A percentile compares a stretch with the other conserved stretches of the same genome.
These are phyloP conservation scores for Phialophora expanda DNA, from an alignment of 2,329 filamentous ascomycete genomes.

Conservation along the genomic window DNA sequence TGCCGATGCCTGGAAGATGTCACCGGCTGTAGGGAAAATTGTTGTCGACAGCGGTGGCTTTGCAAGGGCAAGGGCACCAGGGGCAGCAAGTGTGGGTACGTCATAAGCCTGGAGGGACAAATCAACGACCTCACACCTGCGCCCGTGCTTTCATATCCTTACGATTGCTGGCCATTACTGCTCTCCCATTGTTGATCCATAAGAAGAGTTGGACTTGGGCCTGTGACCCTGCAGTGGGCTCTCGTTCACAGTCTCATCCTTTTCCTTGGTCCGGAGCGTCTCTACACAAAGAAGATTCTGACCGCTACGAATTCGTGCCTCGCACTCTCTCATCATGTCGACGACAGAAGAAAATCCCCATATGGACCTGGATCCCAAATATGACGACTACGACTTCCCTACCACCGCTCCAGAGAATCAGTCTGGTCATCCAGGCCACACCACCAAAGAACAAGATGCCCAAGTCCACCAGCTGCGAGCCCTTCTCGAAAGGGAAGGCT, in stretches of 20 bases:
- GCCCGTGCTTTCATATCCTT: conserved; percentile 16
- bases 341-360: conserved; percentile 43
- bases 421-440: conserved; percentile 84
- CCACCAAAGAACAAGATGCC: conserved; percentile 84
- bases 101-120: conserved; percentile 14
- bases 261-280: conserved; percentile 1
- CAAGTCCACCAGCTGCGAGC: conserved; percentile 83
- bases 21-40: background rate
- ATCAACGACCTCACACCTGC: conserved; percentile 15
- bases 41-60: background rate
- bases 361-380: conserved; percentile 76
- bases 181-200: background rate
- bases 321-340: conserved; percentile 31
- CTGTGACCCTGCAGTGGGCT: background rate
- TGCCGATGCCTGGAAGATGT: background rate
- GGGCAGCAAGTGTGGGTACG: conserved; percentile 1
- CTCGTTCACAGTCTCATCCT: background rate
- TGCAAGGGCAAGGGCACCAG: background rate
- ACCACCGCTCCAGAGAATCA: conserved; percentile 72
- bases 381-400: conserved; percentile 95
- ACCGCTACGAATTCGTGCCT: conserved; percentile 2
- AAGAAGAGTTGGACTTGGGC: background rate
- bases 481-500: conserved; percentile 82
- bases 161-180: conserved; percentile 4
- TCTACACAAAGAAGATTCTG: background rate